Evolutionary conservation across 495 filamentous ascomycete genomes (phyloP), one percentile per base, ranked within the genome.

Genomic region (Podospora pseudocomata): DNA sequence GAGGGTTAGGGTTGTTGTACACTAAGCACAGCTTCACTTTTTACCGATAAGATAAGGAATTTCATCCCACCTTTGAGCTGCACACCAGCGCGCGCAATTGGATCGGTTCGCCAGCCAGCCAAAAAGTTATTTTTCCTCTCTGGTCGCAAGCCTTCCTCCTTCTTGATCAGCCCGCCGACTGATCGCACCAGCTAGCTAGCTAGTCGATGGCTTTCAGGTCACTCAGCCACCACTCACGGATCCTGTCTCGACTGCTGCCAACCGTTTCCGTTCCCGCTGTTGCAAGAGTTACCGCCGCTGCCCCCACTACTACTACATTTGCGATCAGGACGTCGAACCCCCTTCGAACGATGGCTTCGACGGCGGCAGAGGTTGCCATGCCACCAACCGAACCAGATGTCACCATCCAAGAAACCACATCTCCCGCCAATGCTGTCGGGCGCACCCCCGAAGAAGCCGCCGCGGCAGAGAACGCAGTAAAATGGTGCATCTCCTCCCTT

Each of bases 391-490:
- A 49, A 49, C 5, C 39, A 13, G 39, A 13, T 16, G 13, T 2
- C 15, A 11, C 13, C 39, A 0, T 11, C 13, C 6, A 49, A 13
- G 9, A 49, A 11, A 49, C 39, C 39, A 11, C 39, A 49, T 5
- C 23, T 23, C 23, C 44, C 2, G 4, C 62, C 7, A 59, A 62
- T 28, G 15, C n/a, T 28, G 19, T 16, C 15, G 39, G 63, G 9
- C 7, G 63, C 19, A 44, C 64, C 15, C 9, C 34, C n/a, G 23
- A 20, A 49, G 39, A 49, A 15, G 61, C 68, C 67, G 84, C 81
- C 78, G 89, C 92, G 88, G 82, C 83, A 68, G 81, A 85, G 18
- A 58, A 5, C n/a, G 26, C 55, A 58, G 55, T 58, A 20, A 26
- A 19, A 15, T 26, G n/a, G 39, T 13, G 15, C 56, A 66, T 73